Base-by-base conservation (phyloP, 768 basidiomycete species). In the Phanerochaete carnosa region DNA sequence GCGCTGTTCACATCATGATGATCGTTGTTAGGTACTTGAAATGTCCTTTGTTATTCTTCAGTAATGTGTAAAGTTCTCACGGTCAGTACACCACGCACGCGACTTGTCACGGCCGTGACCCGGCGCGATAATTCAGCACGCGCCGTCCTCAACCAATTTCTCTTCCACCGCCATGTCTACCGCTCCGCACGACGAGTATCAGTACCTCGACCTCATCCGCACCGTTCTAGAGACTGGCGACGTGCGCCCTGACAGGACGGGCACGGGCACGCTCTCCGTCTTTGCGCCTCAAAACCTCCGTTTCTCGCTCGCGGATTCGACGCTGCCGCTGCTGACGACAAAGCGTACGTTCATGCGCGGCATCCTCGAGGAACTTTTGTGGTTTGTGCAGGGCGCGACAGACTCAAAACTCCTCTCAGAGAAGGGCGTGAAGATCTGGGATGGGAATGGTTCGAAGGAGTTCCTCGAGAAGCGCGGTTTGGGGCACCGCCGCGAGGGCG, bases 371-470 rank as follows among this genome's bases (percentile, higher is more conserved):
- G 96, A 98, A 66, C 85, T 99, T 1, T 79, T 98, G 7, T 99
- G 96, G 96, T 99, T 99, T 69, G 76, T 97, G 16, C 77, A 79
- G 37, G 95, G 96, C 1, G 81, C 79, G 8, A 98, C 95, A 0
- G 94, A 97, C 75, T 85, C 91, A 0, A 86, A 77, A 5, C 65
- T 87, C 0, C 81, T 99, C 43, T 84, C 87, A 1, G 79, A 82
- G 30, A 92, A 92, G 70, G 94, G 93, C 55, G 83, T 98, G 62
- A 91, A 92, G 72, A 98, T 99, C 67, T 99, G 97, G 97, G 95
- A 98, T 70, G 95, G 95, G 0, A 98, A 99, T 64, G 95, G 94
- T 8, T 89, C 89, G 2, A 84, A 88, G 62, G 89, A 85, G 65
- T 98, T 96, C 68, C 75, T 98, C 29, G 92, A 94, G 69, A 81